A percentile compares a stretch with the other conserved stretches of the same genome.
phyloP scores from a whole-genome alignment of 1,139 yeast species.

The Suhomyces maxii region DNA sequence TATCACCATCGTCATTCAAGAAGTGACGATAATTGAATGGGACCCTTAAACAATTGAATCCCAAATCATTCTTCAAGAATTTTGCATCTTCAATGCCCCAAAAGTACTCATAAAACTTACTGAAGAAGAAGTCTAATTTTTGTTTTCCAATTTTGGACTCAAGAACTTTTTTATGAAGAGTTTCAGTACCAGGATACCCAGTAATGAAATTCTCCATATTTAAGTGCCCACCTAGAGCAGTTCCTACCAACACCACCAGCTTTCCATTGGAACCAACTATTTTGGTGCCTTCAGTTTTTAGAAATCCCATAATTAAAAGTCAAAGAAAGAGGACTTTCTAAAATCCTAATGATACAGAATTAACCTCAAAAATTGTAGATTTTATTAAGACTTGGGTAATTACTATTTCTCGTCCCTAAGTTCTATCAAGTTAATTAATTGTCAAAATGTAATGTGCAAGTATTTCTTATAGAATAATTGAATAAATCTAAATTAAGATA shows the following conservation, averaged over 20 bases:
- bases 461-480: too few relatives aligned
- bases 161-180: slow-evolving; percentile 43
- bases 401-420: too few relatives aligned
- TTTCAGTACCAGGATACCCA: slow-evolving; percentile 50
- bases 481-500: too few relatives aligned
- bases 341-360: too few relatives aligned
- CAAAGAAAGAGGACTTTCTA: too few relatives aligned
- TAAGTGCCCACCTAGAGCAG: slow-evolving; percentile 48
- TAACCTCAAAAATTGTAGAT: too few relatives aligned
- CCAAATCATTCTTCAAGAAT: slow-evolving; percentile 36
- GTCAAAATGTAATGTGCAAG: too few relatives aligned
- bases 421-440: too few relatives aligned
- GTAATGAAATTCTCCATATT: slow-evolving; percentile 54
- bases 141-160: slow-evolving; percentile 38
- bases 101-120: slow-evolving; percentile 47
- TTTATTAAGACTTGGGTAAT: neutral
- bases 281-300: slow-evolving; percentile 35
- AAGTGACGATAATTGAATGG: slow-evolving; percentile 51
- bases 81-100: slow-evolving; percentile 48
- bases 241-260: slow-evolving; percentile 37
- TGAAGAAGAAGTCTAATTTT: slow-evolving; percentile 45
- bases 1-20: slow-evolving; percentile 39
- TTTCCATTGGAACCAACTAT: slow-evolving; percentile 38
- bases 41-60: slow-evolving; percentile 44
- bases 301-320: slow-evolving; percentile 10